Evolutionary conservation across 441 rosid genomes (phyloP).

Genomic region (Pelargonium citronellum): DNA sequence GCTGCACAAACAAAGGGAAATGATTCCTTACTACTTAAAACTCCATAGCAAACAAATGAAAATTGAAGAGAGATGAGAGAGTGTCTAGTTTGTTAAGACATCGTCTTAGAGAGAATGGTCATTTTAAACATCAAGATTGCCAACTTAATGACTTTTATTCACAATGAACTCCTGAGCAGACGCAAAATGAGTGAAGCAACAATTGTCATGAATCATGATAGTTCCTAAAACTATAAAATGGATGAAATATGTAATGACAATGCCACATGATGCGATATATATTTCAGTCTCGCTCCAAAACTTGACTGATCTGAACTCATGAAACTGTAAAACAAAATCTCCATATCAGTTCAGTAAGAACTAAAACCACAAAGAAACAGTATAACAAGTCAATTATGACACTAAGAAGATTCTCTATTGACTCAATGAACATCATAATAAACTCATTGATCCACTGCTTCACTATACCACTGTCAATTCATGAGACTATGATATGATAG

Average conservation of each 20-base stretch:
- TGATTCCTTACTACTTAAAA: too few relatives aligned
- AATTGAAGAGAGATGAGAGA: neutral
- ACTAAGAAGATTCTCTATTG: too few relatives aligned
- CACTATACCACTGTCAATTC: neutral
- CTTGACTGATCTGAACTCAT: neutral
- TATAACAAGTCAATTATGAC: too few relatives aligned
- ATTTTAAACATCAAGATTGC: too few relatives aligned
- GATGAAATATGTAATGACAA: neutral
- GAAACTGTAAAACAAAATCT: too few relatives aligned
- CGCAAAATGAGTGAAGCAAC: neutral
- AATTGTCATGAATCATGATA: neutral
- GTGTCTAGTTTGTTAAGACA: neutral
- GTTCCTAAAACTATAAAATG: neutral
- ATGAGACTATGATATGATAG: neutral
- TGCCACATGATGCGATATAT: neutral
- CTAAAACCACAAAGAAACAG: too few relatives aligned
- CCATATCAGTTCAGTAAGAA: too few relatives aligned
- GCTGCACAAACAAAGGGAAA: constrained; percentile 45
- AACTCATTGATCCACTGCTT: neutral
- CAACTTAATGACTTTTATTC: neutral
- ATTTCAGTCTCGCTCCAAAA: neutral
- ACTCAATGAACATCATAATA: neutral
- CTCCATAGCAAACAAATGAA: neutral
- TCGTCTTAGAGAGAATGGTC: neutral
- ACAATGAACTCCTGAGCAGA: too few relatives aligned